Conservation (phyloP, 495 filamentous ascomycete genomes). For the Xylaria cubensis region DNA sequence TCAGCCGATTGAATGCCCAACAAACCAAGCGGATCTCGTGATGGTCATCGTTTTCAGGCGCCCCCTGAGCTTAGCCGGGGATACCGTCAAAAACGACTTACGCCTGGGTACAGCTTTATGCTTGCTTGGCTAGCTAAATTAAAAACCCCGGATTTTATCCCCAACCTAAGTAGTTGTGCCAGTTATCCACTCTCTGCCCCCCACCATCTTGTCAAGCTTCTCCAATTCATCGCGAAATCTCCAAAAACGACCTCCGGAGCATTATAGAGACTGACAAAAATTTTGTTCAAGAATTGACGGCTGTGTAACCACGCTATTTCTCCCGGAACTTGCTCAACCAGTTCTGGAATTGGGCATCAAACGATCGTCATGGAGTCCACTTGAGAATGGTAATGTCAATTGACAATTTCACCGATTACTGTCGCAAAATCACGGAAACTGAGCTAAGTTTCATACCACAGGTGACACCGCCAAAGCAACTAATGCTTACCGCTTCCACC, state of each 20-base stretch:
- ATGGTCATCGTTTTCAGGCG: slow-evolving; percentile 33
- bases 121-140: slow-evolving; percentile 4
- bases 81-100: slow-evolving; percentile 20
- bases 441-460: neutral
- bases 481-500: slow-evolving; percentile 20
- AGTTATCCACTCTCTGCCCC: neutral
- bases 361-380: neutral
- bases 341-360: slow-evolving; percentile 6
- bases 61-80: slow-evolving; percentile 23
- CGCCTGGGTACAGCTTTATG: slow-evolving; percentile 25
- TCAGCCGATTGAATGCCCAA: slow-evolving; percentile 43
- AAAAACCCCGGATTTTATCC: slow-evolving; percentile 23
- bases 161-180: neutral
- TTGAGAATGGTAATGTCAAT: slow-evolving; percentile 2
- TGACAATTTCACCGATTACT: slow-evolving; percentile 17
- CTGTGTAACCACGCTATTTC: slow-evolving; percentile 14
- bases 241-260: slow-evolving; percentile 32
- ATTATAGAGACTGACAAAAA: slow-evolving; percentile 32
- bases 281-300: neutral
- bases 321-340: slow-evolving; percentile 5
- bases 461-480: slow-evolving; percentile 12
- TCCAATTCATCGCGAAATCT: slow-evolving; percentile 37
- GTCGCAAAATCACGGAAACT: slow-evolving; percentile 18
- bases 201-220: slow-evolving; percentile 3
- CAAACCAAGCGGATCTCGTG: slow-evolving; percentile 37